phyloP scores from a whole-genome alignment of 1,284 basidiomycete species.

The Tylopilus sp. region DNA sequence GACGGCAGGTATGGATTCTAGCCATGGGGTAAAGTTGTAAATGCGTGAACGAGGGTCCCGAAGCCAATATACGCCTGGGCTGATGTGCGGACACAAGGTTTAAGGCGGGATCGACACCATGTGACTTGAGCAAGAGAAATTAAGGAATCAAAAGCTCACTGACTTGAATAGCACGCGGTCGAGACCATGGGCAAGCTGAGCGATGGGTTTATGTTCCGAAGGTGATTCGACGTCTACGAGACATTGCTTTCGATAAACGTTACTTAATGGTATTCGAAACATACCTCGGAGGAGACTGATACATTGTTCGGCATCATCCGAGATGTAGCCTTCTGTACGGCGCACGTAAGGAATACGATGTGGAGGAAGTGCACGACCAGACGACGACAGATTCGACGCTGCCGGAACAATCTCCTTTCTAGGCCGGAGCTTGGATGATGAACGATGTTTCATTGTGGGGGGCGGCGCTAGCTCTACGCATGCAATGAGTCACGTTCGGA shows the following conservation, averaged over 20 bases:
- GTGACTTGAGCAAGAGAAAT: neutral
- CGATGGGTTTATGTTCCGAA: conserved; percentile 53
- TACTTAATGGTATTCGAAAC: neutral
- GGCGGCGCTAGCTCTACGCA: conserved; percentile 18
- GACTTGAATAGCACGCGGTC: conserved; percentile 85
- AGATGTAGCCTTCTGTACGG: conserved; percentile 44
- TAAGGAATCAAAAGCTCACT: conserved; percentile 22
- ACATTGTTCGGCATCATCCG: conserved; percentile 31
- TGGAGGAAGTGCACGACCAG: conserved; percentile 18
- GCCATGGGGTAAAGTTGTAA: conserved; percentile 77
- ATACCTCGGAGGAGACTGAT: conserved; percentile 23
- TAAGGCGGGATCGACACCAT: neutral
- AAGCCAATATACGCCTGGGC: conserved; percentile 89
- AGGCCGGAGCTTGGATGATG: conserved; percentile 5
- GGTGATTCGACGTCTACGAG: conserved; percentile 45
- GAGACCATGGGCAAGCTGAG: conserved; percentile 71
- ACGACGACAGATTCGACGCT: conserved; percentile 1
- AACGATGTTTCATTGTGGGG: conserved; percentile 13
- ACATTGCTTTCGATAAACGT: neutral
- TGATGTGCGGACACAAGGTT: conserved; percentile 29
- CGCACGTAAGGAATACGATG: conserved; percentile 29
- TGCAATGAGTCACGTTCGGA: neutral
- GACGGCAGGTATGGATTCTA: conserved; percentile 72
- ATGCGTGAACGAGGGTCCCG: conserved; percentile 82
- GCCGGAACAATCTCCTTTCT: conserved; percentile 15